phyloP scores from a whole-genome alignment of 2,329 filamentous ascomycete species.

The Colletotrichum sp. region DNA sequence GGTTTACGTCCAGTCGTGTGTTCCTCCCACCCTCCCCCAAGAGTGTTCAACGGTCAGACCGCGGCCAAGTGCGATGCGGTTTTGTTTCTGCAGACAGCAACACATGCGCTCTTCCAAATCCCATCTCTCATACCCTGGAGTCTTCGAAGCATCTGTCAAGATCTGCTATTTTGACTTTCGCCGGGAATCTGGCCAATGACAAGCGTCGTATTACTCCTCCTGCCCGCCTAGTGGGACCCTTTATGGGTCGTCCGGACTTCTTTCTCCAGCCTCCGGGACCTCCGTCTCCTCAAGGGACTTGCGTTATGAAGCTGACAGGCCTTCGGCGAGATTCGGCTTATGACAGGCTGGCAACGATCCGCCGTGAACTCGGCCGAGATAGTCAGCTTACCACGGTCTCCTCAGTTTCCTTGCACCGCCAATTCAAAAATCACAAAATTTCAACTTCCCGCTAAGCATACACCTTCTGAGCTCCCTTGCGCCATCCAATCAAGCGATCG shows the following conservation, averaged over 20 bases:
- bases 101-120: not conserved
- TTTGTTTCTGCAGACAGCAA: not conserved
- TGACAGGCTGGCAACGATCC: not conserved
- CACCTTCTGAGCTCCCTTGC: not conserved
- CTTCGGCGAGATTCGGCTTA: not conserved
- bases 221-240: not conserved
- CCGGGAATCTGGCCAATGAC: not conserved
- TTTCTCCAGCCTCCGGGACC: not conserved
- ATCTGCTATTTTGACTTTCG: not conserved
- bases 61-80: rapidly evolving
- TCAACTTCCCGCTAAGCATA: not conserved
- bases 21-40: too few species aligned
- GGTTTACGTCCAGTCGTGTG: not conserved
- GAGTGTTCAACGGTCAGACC: not conserved
- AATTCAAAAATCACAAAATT: not conserved
- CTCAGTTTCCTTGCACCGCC: not conserved
- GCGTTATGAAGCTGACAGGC: not conserved
- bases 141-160: not conserved
- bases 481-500: not conserved
- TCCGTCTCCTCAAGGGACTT: not conserved
- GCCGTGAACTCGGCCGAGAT: not conserved
- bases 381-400: not conserved
- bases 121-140: not conserved
- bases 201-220: not conserved
- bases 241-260: not conserved